Base-by-base conservation (phyloP, 2,329 filamentous ascomycete species). In the Calonectria leucothoes region DNA sequence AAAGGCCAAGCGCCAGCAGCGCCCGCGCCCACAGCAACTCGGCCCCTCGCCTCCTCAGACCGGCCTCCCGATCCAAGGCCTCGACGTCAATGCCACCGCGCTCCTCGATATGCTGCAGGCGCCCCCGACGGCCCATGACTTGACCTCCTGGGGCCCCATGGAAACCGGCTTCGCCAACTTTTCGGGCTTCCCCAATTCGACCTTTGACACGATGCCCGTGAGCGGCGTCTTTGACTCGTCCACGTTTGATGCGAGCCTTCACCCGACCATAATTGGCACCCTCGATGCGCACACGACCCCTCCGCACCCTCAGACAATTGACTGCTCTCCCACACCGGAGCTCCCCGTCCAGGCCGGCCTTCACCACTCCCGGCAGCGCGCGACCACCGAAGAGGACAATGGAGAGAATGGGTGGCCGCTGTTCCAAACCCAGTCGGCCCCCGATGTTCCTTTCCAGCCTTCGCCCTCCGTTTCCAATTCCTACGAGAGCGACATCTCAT, bases 81-180 rank as follows among this genome's bases (percentile, higher is more conserved):
- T 81, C 55, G 79, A 81, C 55, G 77, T 80, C 27, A 80, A 81
- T 64, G 77, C 79, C 55, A 79, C 76, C 15, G 79, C 79, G 31
- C 72, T 81, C 49, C 74, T 81, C 57, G 79, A 81, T 63, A 81
- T 81, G 78, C 35, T 81, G n/a, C 79, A 81, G 73, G 76, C 76
- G 51, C 79, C 77, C n/a, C 77, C 79, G 37, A 75, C 79, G 14
- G 74, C 75, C 27, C 79, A 81, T 69, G 79, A 80, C 68, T n/a
- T 81, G 48, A 77, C 74, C 35, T 78, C 75, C 23, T 81, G 79
- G 79, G 77, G 77, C 17, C 79, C 79, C 23, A 81, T 81, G 77
- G 79, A 81, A 27, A 73, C 78, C 2, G 68, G 73, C 51, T 81
- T 81, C 31, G 73, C 73, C 63, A 79, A 80, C 66, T 78, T 81